These are phyloP conservation scores for Cladophialophora yegresii DNA, from an alignment of 2,329 filamentous ascomycete genomes.

Conservation along the genomic window DNA sequence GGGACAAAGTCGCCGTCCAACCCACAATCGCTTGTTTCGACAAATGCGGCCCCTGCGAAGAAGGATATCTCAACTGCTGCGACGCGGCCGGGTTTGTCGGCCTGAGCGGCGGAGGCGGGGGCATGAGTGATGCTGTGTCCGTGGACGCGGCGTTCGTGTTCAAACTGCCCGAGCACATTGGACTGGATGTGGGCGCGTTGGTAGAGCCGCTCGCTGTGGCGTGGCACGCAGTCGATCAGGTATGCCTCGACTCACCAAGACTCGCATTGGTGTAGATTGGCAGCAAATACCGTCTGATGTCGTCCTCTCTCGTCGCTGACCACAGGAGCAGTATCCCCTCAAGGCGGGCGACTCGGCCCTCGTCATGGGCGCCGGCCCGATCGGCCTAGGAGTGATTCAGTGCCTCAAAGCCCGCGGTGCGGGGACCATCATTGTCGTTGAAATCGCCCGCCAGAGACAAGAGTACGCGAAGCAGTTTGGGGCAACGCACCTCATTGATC, in stretches of 20 bases:
- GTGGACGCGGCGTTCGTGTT: slow-evolving; percentile 54
- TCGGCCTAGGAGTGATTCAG: slow-evolving; percentile 62
- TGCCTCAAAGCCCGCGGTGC: slow-evolving; percentile 58
- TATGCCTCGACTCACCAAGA: neutral
- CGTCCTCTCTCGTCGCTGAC: neutral
- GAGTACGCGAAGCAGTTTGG: slow-evolving; percentile 57
- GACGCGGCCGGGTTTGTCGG: slow-evolving; percentile 58
- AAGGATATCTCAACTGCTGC: slow-evolving; percentile 60
- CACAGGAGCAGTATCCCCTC: slow-evolving; percentile 43
- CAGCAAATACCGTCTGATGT: neutral
- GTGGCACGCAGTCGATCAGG: slow-evolving; percentile 62
- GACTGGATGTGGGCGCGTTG: slow-evolving; percentile 58
- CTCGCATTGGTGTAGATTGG: neutral
- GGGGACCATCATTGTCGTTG: slow-evolving; percentile 59
- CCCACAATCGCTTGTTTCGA: slow-evolving; percentile 61
- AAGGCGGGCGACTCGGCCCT: slow-evolving; percentile 53
- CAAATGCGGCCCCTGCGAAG: slow-evolving; percentile 56
- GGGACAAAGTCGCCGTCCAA: slow-evolving; percentile 61
- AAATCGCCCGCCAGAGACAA: slow-evolving; percentile 56
- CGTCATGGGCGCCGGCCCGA: slow-evolving; percentile 64
- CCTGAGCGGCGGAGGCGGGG: slow-evolving; percentile 54
- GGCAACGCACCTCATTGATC: slow-evolving; percentile 58
- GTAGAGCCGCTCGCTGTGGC: slow-evolving; percentile 65
- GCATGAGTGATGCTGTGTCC: slow-evolving; percentile 58
- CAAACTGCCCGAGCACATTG: slow-evolving; percentile 55